phyloP scores from a whole-genome alignment of 331 rosid genomes.

The Acacia pycnantha region DNA sequence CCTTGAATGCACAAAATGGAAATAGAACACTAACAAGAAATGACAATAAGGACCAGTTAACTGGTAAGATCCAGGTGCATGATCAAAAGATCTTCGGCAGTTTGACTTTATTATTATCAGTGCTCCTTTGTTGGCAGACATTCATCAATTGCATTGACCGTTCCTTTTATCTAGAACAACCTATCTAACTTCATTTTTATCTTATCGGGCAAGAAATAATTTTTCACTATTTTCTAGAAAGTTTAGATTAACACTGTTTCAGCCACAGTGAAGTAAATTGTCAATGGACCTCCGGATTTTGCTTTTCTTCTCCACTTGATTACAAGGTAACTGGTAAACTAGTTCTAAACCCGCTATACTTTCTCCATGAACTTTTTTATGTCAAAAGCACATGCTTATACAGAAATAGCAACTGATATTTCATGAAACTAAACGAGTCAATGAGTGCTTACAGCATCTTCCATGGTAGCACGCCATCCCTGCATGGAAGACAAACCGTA shows the following conservation, averaged over 20 bases:
- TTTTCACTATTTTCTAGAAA: not conserved
- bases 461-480: slow-evolving; percentile 78
- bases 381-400: not conserved
- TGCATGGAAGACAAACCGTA: slow-evolving; percentile 72
- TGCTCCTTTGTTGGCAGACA: not conserved
- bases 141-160: not conserved
- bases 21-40: not conserved
- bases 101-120: not conserved
- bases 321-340: not conserved
- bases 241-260: not conserved
- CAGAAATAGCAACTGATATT: not conserved
- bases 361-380: not conserved
- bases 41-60: not conserved
- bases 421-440: not conserved
- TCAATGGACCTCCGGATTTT: not conserved
- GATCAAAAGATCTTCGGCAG: not conserved
- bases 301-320: not conserved
- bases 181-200: not conserved
- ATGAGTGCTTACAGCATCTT: slow-evolving; percentile 56
- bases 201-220: not conserved
- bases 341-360: not conserved
- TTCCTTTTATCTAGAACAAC: not conserved
- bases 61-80: not conserved
- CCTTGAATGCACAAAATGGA: not conserved
- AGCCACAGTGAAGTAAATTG: not conserved